Evolutionary conservation across 2,329 filamentous ascomycete genomes (phyloP), one percentile per base, ranked within the genome.

Genomic region (Endoconidiophora polonica): DNA sequence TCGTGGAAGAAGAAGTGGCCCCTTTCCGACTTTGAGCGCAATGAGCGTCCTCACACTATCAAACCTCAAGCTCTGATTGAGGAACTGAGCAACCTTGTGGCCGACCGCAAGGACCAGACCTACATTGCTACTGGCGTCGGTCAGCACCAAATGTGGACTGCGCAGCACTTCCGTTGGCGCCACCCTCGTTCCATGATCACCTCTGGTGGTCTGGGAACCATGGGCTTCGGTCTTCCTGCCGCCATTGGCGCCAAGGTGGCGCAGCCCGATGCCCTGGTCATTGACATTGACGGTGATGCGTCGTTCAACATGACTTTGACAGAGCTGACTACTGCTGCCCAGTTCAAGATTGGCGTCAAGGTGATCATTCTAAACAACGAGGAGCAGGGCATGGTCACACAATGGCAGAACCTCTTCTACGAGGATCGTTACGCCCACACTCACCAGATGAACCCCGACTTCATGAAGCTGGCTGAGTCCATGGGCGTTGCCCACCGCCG

Each of bases 251-350:
- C 87, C 60, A 95, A 95, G 73, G 90, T 94, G 7, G 71, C 71
- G n/a, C 65, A 67, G 54, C 74, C 74, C 0, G 84, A 94, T 47
- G 79, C 84, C 54, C 77, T 94, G 46, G 90, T 96, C 54, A 79
- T 96, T 53, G 90, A 96, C 65, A 93, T 96, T 60, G 91, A 98
- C 63, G 91, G 91, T 55, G 91, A 96, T 63, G 91, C 90, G n/a
- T 95, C 88, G 3, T 96, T 98, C 72, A 86, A 86, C 73, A 96
- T 98, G 91, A 96, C 91, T 4, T 73, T 95, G 53, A 95, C 90
- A 1, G 91, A 98, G 69, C 79, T 98, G 48, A 85, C 83, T 43
- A 95, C 90, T 1, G 88, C 88, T 40, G 78, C 84, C 6, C 88
- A 98, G 68, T 96, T 96, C 72, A 85, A 91, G 69, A 95, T 96